Evolutionary conservation across 768 basidiomycete species (phyloP).

Genomic region (Lactarius psammicola): DNA sequence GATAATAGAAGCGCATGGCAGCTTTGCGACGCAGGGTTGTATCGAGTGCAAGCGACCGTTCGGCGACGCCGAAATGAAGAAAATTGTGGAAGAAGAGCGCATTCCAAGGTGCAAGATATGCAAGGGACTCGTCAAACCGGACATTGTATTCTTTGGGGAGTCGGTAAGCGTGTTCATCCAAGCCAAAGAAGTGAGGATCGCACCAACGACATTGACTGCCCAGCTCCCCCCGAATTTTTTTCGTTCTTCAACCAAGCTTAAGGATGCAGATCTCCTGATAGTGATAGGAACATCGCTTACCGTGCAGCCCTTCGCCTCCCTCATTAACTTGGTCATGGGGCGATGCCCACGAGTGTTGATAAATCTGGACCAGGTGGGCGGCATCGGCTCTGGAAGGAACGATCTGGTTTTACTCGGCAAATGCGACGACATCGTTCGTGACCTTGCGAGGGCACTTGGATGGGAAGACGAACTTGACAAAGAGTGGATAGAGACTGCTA

Average conservation of each 20-base stretch:
- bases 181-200: no score
- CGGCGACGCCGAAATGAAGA: constrained; percentile 66
- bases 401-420: constrained; percentile 28
- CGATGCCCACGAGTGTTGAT: constrained; percentile 29
- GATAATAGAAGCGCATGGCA: constrained; percentile 95
- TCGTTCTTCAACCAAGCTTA: constrained; percentile 49
- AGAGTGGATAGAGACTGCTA: constrained; percentile 21
- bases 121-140: constrained; percentile 81
- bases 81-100: constrained; percentile 55
- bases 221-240: constrained; percentile 78
- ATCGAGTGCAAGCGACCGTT: constrained; percentile 64
- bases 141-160: constrained; percentile 94
- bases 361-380: constrained; percentile 27
- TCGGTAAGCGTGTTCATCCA: constrained; percentile 43
- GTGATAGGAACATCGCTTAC: constrained; percentile 30
- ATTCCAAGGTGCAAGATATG: constrained; percentile 70
- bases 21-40: constrained; percentile 86
- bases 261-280: constrained; percentile 62
- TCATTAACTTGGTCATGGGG: constrained; percentile 12
- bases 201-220: background rate
- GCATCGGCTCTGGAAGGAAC: constrained; percentile 18
- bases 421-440: constrained; percentile 28
- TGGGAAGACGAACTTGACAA: constrained; percentile 27
- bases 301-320: constrained; percentile 28
- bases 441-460: constrained; percentile 26